Percentiles rank a stretch among this genome's conserved stretches.
phyloP scores from a whole-genome alignment of 2,329 filamentous ascomycete genomes.

The Fusarium protoensiforme region DNA sequence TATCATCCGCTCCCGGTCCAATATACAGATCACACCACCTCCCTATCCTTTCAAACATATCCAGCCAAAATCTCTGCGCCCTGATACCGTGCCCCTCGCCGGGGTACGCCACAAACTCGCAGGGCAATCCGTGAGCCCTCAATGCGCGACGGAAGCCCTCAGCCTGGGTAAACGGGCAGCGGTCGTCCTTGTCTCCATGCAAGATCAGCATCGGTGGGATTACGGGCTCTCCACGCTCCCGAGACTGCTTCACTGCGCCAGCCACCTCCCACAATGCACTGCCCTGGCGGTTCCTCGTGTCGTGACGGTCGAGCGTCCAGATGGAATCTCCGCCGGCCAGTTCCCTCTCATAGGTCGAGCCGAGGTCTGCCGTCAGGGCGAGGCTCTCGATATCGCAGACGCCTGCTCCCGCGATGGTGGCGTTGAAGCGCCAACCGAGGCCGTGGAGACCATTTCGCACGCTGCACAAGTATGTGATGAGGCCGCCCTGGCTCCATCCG shows the following conservation, averaged over 20 bases:
- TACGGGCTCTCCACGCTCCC: background rate
- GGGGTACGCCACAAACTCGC: slow-evolving; percentile 26
- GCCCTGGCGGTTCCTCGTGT: slow-evolving; percentile 20
- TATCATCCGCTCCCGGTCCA: background rate
- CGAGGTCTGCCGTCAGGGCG: slow-evolving; percentile 41
- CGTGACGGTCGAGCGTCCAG: slow-evolving; percentile 15
- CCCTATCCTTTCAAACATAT: slow-evolving; percentile 28
- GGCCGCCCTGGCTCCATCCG: slow-evolving; percentile 53
- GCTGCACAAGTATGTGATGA: slow-evolving; percentile 49
- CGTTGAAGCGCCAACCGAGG: slow-evolving; percentile 50
- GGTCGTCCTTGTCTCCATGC: slow-evolving; percentile 20
- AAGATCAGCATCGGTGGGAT: slow-evolving; percentile 29
- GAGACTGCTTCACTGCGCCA: background rate
- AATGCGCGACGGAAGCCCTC: slow-evolving; percentile 18
- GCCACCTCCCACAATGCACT: slow-evolving; percentile 30
- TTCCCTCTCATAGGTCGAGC: slow-evolving; percentile 26
- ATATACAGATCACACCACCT: slow-evolving; percentile 25
- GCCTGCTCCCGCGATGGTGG: slow-evolving; percentile 50
- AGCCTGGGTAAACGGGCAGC: slow-evolving; percentile 27
- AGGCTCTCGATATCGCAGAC: slow-evolving; percentile 51
- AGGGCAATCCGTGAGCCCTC: slow-evolving; percentile 6
- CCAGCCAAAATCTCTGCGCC: slow-evolving; percentile 26
- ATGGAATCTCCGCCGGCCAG: slow-evolving; percentile 1
- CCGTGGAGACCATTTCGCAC: slow-evolving; percentile 49
- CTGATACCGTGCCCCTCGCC: slow-evolving; percentile 7